Evolutionary conservation across 768 basidiomycete genomes (phyloP).

Genomic region (Naematelia encephala): DNA sequence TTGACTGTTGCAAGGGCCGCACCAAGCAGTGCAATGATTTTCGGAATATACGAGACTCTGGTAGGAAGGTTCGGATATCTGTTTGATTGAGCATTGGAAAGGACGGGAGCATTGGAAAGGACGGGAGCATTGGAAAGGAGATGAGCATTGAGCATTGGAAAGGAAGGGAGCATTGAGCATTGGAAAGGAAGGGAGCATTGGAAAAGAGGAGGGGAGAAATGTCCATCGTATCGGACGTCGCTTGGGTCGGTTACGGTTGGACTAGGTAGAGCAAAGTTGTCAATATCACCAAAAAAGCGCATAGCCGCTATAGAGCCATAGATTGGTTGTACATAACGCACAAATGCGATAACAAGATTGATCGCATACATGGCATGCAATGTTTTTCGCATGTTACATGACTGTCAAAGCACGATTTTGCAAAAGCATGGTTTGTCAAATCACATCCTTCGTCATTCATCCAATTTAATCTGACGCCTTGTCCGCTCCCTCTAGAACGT

Average conservation of each 20-base stretch:
- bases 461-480: no score
- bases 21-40: slow-evolving; percentile 88
- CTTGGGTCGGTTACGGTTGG: not conserved
- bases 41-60: slow-evolving; percentile 83
- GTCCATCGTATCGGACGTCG: no score
- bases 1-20: slow-evolving; percentile 80
- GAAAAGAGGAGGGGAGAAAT: no score
- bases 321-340: not conserved
- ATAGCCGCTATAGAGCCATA: not conserved
- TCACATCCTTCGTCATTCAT: not conserved
- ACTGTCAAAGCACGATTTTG: no score
- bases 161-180: no score
- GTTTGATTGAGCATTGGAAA: slow-evolving; percentile 1
- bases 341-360: not conserved
- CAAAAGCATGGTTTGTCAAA: no score
- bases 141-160: no score
- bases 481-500: no score
- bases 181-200: no score
- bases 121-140: no score
- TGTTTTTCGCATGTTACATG: not conserved
- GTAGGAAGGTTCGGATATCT: slow-evolving; percentile 56
- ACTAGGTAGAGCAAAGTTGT: not conserved
- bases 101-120: no score
- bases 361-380: not conserved
- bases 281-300: not conserved